These are phyloP conservation scores for Paramyrothecium roridum DNA, from an alignment of 2,329 filamentous ascomycete genomes.

Conservation along the genomic window DNA sequence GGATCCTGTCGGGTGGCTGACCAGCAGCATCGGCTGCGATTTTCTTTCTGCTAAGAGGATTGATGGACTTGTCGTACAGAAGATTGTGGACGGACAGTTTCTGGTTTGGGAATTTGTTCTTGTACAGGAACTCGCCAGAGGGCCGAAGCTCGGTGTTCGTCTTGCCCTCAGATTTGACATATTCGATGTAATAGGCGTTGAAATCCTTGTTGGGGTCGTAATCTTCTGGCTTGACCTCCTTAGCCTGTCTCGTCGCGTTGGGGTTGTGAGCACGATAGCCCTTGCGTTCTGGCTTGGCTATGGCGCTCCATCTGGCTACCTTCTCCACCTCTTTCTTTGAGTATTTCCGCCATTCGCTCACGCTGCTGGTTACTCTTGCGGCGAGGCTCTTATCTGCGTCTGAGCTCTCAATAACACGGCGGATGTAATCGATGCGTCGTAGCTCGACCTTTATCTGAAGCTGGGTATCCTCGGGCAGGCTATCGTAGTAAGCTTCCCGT, in stretches of 20 bases:
- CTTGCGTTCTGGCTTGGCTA: neutral
- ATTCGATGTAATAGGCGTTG: constrained; percentile 3
- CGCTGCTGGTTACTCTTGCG: neutral
- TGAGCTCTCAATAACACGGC: neutral
- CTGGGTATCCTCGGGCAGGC: neutral
- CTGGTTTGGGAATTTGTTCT: constrained; percentile 2
- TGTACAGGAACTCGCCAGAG: neutral
- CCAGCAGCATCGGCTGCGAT: neutral
- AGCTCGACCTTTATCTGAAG: neutral
- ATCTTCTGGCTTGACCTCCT: neutral
- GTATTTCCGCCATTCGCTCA: neutral
- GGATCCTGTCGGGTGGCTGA: neutral
- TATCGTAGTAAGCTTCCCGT: neutral
- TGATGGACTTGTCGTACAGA: neutral
- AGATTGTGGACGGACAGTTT: constrained; percentile 2
- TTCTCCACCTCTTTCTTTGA: neutral
- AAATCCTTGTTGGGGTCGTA: constrained; percentile 3
- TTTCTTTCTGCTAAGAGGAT: neutral
- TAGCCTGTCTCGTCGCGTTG: neutral
- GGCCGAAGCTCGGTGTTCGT: neutral
- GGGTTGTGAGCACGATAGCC: neutral
- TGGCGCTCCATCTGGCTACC: neutral
- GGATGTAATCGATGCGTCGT: constrained; percentile 2
- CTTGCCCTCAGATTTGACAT: neutral
- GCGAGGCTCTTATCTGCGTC: neutral